Percentiles rank a stretch among this genome's conserved stretches.
These are phyloP conservation scores for Pezicula carpinea DNA, from an alignment of 2,329 filamentous ascomycete genomes.

Conservation along the genomic window DNA sequence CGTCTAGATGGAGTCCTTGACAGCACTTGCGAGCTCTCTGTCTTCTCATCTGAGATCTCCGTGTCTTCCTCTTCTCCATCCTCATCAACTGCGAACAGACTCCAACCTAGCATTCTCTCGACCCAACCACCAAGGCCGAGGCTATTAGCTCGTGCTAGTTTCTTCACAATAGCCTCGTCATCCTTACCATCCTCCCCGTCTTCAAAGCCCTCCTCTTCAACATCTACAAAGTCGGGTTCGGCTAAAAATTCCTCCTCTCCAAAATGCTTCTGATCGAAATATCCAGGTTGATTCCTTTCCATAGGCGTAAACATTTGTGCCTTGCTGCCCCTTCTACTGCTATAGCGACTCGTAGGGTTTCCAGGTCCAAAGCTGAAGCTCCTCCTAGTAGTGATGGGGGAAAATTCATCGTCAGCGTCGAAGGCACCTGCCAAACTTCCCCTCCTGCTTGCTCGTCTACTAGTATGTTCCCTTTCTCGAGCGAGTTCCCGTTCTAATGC, in stretches of 20 bases:
- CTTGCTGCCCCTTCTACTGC: constrained; percentile 34
- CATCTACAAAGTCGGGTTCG: constrained; percentile 59
- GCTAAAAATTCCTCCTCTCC: constrained; percentile 33
- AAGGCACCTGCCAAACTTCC: constrained; percentile 21
- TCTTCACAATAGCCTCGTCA: constrained; percentile 55
- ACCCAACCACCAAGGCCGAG: constrained; percentile 54
- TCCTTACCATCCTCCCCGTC: constrained; percentile 45
- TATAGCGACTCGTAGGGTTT: constrained; percentile 40
- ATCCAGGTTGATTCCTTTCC: constrained; percentile 39
- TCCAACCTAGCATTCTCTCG: constrained; percentile 53
- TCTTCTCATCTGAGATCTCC: constrained; percentile 34
- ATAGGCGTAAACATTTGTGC: constrained; percentile 35
- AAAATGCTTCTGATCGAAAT: constrained; percentile 31
- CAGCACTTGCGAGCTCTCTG: constrained; percentile 26
- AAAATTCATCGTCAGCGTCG: constrained; percentile 32
- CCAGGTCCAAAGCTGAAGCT: constrained; percentile 30
- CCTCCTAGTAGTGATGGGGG: constrained; percentile 25
- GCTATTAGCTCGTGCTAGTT: constrained; percentile 49
- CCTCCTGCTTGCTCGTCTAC: constrained; percentile 28
- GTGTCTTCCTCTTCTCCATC: constrained; percentile 47
- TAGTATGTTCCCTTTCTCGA: constrained; percentile 44
- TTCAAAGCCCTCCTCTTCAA: constrained; percentile 55
- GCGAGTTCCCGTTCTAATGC: constrained; percentile 47
- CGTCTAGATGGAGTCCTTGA: constrained; percentile 16
- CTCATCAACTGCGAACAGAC: constrained; percentile 58